A percentile compares a stretch with the other conserved stretches of the same genome.
Conservation (phyloP, 441 rosid genomes). For the Corymbia citriodora region DNA sequence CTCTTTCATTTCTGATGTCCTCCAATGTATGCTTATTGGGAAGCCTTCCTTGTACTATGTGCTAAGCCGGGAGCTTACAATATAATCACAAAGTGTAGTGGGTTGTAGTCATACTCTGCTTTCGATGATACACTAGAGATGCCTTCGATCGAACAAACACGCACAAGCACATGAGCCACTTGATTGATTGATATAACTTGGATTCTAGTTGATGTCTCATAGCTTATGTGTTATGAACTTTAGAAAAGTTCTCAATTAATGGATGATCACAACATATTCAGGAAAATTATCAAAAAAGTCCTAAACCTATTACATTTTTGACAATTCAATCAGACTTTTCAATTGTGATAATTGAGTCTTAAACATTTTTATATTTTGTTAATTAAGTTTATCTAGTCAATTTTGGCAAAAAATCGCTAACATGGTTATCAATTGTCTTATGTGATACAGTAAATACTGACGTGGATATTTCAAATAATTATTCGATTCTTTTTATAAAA, state of each 20-base stretch:
- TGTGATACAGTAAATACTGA: rapidly evolving
- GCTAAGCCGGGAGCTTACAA: neutral
- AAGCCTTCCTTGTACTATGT: neutral
- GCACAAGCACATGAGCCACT: neutral
- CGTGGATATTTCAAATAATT: too few species aligned
- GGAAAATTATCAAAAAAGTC: neutral
- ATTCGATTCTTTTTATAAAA: too few species aligned
- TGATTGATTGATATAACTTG: neutral
- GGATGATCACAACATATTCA: neutral
- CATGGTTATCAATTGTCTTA: rapidly evolving
- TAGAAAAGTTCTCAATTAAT: neutral
- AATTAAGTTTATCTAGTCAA: rapidly evolving
- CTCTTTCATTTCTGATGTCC: neutral
- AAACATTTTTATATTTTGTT: rapidly evolving
- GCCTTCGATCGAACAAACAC: neutral
- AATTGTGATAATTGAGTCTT: neutral
- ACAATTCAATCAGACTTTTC: too few species aligned
- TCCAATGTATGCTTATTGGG: neutral
- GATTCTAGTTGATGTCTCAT: neutral
- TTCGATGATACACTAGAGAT: neutral
- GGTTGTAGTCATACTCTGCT: neutral
- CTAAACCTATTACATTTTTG: too few species aligned
- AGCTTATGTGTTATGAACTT: neutral
- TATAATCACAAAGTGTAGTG: neutral
- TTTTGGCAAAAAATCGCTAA: too few species aligned